Evolutionary conservation across 2,329 filamentous ascomycete species (phyloP), one percentile per base, ranked within the genome.

Genomic region (Blumeria hordei): DNA sequence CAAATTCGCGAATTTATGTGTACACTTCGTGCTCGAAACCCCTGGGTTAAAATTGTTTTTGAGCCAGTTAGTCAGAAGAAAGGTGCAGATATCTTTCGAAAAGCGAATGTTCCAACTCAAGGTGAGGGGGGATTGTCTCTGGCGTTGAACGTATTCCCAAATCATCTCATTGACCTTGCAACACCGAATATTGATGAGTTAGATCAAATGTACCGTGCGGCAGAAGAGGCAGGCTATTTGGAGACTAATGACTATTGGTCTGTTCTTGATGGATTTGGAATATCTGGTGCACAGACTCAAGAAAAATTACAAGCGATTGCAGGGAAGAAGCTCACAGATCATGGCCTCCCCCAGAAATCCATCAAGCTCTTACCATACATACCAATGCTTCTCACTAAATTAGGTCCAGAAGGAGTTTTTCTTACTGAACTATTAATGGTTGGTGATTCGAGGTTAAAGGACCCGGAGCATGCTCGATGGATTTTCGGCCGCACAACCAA

Each of bases 41-140:
- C 18, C n/a, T 10, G 36, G 4, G 74, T 76, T 14, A 74, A 72
- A 18, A 74, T 88, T 6, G 83, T 84, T 11, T 94, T 90, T 63
- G 92, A 96, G 67, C 90, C 92, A 1, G 92, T 96, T 6, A 94
- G 86, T 0, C 79, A 76, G 1, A 79, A 78, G 57, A 98, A 96
- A 70, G 77, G 85, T 3, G 50, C 74, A 78, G 8, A 71, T 88
- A 6, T 93, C 92, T 68, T 69, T 28, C 45, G 45, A 12, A 50
- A 18, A 11, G 28, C 45, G 9, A 66, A 67, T 11, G 16, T 16
- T 36, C 53, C 39, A 12, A 53, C 57, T 12, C n/a, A 56, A 35
- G 35, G 34, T 54, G 62, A 59, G 6, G 32, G 21, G 14, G 9
- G 4, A 3, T 43, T 55, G 18, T 21, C 53, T 32, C 18, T 50